A percentile compares a stretch with the other conserved stretches of the same genome.
phyloP scores from a whole-genome alignment of 2,329 filamentous ascomycete genomes.

The Thermoascus crustaceus region DNA sequence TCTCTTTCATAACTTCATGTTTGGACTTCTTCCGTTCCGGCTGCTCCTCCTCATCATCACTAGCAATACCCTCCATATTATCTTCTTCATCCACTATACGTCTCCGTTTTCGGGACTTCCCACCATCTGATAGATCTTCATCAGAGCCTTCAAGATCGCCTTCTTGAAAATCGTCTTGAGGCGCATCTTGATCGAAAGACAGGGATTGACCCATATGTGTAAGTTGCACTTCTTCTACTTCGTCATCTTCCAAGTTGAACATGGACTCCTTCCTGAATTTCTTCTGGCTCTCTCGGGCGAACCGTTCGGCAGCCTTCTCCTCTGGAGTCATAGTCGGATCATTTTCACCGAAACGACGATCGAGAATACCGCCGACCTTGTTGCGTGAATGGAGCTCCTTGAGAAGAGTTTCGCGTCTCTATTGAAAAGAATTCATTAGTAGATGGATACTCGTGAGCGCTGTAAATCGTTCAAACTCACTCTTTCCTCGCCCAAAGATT shows the following conservation, averaged over 20 bases:
- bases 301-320: conserved; percentile 84
- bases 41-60: conserved; percentile 46
- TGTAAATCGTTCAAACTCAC: conserved; percentile 37
- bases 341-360: conserved; percentile 91
- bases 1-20: conserved; percentile 94
- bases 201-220: conserved; percentile 79
- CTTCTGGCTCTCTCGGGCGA: conserved; percentile 76
- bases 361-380: conserved; percentile 85
- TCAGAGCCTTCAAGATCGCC: conserved; percentile 56
- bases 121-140: conserved; percentile 53
- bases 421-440: conserved; percentile 1
- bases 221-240: conserved; percentile 58
- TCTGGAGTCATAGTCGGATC: conserved; percentile 90
- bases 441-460: neutral
- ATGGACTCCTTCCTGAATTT: conserved; percentile 67
- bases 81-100: conserved; percentile 35
- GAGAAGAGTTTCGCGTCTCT: conserved; percentile 75
- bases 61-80: conserved; percentile 29
- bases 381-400: conserved; percentile 82
- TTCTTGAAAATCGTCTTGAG: conserved; percentile 70
- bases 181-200: conserved; percentile 48
- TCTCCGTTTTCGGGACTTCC: conserved; percentile 43
- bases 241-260: conserved; percentile 86
- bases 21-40: conserved; percentile 89
- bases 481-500: conserved; percentile 77